Evolutionary conservation across 2,329 filamentous ascomycete genomes (phyloP).

Genomic region (Tolypocladium tundrense): DNA sequence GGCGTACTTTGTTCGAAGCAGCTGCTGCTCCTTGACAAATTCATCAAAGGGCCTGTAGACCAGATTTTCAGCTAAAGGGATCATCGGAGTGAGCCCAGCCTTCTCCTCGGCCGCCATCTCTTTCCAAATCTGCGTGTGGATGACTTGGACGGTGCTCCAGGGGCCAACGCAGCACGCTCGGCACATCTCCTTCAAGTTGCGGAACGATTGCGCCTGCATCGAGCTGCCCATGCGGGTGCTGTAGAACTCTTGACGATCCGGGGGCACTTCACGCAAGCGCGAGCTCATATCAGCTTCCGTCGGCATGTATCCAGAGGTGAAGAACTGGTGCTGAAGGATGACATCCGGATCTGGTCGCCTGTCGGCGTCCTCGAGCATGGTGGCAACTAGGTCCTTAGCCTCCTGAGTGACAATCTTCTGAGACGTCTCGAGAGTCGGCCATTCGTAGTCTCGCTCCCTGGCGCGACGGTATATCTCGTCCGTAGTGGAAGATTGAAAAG

Average conservation of each 20-base stretch:
- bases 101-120: conserved; percentile 61
- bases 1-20: conserved; percentile 21
- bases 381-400: conserved; percentile 68
- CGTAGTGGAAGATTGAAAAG: conserved; percentile 85
- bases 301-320: conserved; percentile 67
- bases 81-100: conserved; percentile 51
- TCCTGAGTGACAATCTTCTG: conserved; percentile 64
- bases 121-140: conserved; percentile 50
- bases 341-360: conserved; percentile 63
- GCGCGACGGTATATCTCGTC: conserved; percentile 75
- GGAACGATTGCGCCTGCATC: conserved; percentile 34
- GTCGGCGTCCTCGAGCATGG: conserved; percentile 66
- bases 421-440: conserved; percentile 57
- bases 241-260: conserved; percentile 49
- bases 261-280: conserved; percentile 46
- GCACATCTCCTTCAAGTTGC: conserved; percentile 48
- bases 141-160: conserved; percentile 34
- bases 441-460: conserved; percentile 64
- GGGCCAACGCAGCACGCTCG: conserved; percentile 49
- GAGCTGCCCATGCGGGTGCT: conserved; percentile 32
- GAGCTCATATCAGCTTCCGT: conserved; percentile 45
- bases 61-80: conserved; percentile 50
- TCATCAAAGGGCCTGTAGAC: conserved; percentile 57
- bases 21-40: conserved; percentile 43
- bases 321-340: conserved; percentile 73